phyloP scores from a whole-genome alignment of 169 alveolate species.

The Cryptosporidium muris region DNA sequence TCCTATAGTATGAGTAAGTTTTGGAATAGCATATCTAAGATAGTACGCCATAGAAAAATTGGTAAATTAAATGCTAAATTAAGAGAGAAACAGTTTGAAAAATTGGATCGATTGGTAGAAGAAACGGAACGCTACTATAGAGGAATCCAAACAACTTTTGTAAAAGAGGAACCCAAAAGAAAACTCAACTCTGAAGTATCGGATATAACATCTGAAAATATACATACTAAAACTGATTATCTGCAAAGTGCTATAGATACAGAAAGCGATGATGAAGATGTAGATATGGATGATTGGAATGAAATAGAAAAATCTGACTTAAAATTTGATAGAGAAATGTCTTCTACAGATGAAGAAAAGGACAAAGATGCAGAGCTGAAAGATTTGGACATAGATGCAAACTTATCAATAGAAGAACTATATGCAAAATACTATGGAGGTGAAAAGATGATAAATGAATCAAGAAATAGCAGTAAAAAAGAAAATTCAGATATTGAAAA shows the following conservation, averaged over 20 bases:
- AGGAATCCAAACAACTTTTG: not conserved
- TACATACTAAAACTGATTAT: slow-evolving; percentile 19
- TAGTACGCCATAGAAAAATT: slow-evolving; percentile 49
- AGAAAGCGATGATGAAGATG: slow-evolving; percentile 3
- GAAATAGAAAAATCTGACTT: slow-evolving; percentile 50
- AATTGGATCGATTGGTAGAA: slow-evolving; percentile 57
- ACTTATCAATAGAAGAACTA: slow-evolving; percentile 51
- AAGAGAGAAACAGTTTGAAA: slow-evolving; percentile 51
- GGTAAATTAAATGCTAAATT: slow-evolving; percentile 19
- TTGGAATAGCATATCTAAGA: slow-evolving; percentile 39
- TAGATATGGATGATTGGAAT: slow-evolving; percentile 18
- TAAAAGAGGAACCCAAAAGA: not conserved
- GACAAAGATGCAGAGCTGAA: slow-evolving; percentile 72
- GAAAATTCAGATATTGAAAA: not conserved
- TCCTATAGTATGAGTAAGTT: slow-evolving; percentile 32
- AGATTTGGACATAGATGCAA: slow-evolving; percentile 70
- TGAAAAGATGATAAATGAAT: not conserved
- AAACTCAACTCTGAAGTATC: not conserved
- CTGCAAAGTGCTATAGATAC: slow-evolving; percentile 5
- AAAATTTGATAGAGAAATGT: slow-evolving; percentile 60
- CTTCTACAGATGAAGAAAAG: slow-evolving; percentile 31
- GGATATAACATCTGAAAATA: slow-evolving; percentile 16
- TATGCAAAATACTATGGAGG: slow-evolving; percentile 34
- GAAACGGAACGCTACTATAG: slow-evolving; percentile 19
- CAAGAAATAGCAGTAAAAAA: not conserved